phyloP scores from a whole-genome alignment of 1,284 basidiomycete genomes.

The Ustilago bromivora region DNA sequence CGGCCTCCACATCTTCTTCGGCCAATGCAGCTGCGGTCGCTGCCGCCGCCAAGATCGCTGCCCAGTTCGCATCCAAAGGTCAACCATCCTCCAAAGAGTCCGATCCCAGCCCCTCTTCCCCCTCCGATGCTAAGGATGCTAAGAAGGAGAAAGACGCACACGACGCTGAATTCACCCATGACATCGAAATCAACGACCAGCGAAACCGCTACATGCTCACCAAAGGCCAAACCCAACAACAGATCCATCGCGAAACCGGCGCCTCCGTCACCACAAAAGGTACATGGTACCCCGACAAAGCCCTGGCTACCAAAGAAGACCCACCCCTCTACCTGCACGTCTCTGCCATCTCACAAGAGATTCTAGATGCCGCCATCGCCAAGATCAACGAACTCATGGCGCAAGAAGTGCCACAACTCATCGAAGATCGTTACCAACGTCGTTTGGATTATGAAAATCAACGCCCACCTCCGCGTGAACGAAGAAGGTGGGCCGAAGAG shows the following conservation, averaged over 20 bases:
- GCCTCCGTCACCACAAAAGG: slow-evolving; percentile 70
- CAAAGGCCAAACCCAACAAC: slow-evolving; percentile 89
- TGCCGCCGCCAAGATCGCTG: slow-evolving; percentile 65
- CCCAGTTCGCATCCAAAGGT: slow-evolving; percentile 49
- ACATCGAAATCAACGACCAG: slow-evolving; percentile 97
- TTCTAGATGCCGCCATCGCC: slow-evolving; percentile 80
- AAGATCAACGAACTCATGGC: slow-evolving; percentile 88
- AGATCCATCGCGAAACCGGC: slow-evolving; percentile 75
- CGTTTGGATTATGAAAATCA: slow-evolving; percentile 55
- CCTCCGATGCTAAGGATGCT: slow-evolving; percentile 72
- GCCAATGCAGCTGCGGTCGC: slow-evolving; percentile 45
- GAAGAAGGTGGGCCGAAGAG: slow-evolving; percentile 61
- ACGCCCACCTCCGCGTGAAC: slow-evolving; percentile 45
- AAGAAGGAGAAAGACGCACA: slow-evolving; percentile 74
- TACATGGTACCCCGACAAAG: slow-evolving; percentile 79
- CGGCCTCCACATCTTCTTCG: slow-evolving; percentile 30
- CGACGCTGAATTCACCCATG: slow-evolving; percentile 86
- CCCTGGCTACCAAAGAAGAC: slow-evolving; percentile 58
- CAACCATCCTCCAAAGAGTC: slow-evolving; percentile 70
- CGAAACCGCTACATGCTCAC: slow-evolving; percentile 95
- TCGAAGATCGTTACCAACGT: slow-evolving; percentile 63
- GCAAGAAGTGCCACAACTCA: slow-evolving; percentile 74
- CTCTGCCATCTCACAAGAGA: slow-evolving; percentile 82
- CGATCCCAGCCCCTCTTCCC: slow-evolving; percentile 51
- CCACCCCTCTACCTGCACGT: slow-evolving; percentile 91